Evolutionary conservation across 139 green algal genomes (phyloP), one percentile per base, ranked within the genome.

Genomic region (Volvox africanus): DNA sequence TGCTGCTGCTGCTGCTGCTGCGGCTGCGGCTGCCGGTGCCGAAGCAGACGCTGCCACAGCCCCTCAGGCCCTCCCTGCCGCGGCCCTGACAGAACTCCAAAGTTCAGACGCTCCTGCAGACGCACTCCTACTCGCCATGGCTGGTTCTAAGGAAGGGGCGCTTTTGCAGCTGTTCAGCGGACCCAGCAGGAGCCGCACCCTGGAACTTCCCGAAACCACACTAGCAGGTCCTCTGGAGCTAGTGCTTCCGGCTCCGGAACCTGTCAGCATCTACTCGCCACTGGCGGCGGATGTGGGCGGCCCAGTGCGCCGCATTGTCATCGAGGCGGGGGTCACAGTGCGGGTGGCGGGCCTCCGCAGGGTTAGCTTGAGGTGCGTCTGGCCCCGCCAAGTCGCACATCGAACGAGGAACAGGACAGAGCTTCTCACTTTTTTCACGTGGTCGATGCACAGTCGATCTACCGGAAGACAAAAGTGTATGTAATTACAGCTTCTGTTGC

Each of bases 281-380:
- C 62, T 91, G 24, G 73, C 92, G 9, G 90, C 86, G 11, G 92
- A 94, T 85, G 86, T 92, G 87, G 92, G 92, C 24, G 35, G 78
- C 11, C 76, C 76, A 22, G 89, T 94, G 76, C 65, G 82, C 28
- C 81, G 89, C 1, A 22, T 94, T 1, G 5, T 89, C 67, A 50
- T 93, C 37, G 87, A 82, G 26, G 19, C 87, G 21, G 92, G 92
- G 16, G 88, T 67, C 13, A 92, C 87, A 3, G 83, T 92, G 14
- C 77, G 76, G 18, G 28, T 93, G 36, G 37, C 85, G 69, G 69
- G 69, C 18, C 85, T 89, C 37, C 36, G 44, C 18, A 37, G 71
- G 6, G 26, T 89, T n/a, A 55, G 65, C 11, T 86, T 94, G 21
- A 94, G 92, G 89, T 93, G 9, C 9, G 44, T 55, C 44, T 9